A percentile compares a stretch with the other conserved stretches of the same genome.
Conservation (phyloP, 805 yeast genomes). For the Yarrowia sp. region DNA sequence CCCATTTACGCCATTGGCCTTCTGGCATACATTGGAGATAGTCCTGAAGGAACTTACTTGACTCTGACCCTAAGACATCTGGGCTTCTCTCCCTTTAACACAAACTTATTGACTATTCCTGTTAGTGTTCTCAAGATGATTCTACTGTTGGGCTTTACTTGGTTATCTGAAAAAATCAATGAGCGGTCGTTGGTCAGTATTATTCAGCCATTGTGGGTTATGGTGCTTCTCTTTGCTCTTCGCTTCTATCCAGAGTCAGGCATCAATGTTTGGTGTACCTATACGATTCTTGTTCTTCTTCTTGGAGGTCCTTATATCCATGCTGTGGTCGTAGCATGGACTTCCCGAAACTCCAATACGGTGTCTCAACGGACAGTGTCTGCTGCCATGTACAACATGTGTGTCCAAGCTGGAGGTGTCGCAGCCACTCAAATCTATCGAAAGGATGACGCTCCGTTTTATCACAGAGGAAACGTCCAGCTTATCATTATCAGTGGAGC, state of each 20-base stretch:
- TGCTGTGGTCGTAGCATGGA: slow-evolving; percentile 57
- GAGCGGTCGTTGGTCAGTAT: slow-evolving; percentile 26
- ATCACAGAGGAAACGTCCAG: slow-evolving; percentile 52
- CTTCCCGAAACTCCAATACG: slow-evolving; percentile 58
- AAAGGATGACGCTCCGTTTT: slow-evolving; percentile 54
- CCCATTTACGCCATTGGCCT: slow-evolving; percentile 54
- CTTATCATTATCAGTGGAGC: slow-evolving; percentile 32
- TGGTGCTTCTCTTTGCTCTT: slow-evolving; percentile 27
- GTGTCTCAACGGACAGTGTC: slow-evolving; percentile 61
- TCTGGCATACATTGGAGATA: slow-evolving; percentile 41
- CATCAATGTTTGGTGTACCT: slow-evolving; percentile 35
- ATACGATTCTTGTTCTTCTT: slow-evolving; percentile 33
- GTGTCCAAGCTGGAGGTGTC: slow-evolving; percentile 56
- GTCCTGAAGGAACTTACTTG: slow-evolving; percentile 44
- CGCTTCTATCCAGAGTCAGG: slow-evolving; percentile 29
- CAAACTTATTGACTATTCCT: slow-evolving; percentile 49
- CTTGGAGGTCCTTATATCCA: slow-evolving; percentile 43
- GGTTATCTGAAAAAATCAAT: slow-evolving; percentile 26
- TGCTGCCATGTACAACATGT: slow-evolving; percentile 63
- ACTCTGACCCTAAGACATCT: slow-evolving; percentile 47
- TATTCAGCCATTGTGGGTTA: slow-evolving; percentile 27
- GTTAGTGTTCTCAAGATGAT: slow-evolving; percentile 27
- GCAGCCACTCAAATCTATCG: slow-evolving; percentile 56
- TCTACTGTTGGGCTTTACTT: slow-evolving; percentile 25
- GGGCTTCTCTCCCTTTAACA: slow-evolving; percentile 52